Conservation (phyloP, 176 grass and related monocot genomes). For the Hyparrhenia diplandra region DNA sequence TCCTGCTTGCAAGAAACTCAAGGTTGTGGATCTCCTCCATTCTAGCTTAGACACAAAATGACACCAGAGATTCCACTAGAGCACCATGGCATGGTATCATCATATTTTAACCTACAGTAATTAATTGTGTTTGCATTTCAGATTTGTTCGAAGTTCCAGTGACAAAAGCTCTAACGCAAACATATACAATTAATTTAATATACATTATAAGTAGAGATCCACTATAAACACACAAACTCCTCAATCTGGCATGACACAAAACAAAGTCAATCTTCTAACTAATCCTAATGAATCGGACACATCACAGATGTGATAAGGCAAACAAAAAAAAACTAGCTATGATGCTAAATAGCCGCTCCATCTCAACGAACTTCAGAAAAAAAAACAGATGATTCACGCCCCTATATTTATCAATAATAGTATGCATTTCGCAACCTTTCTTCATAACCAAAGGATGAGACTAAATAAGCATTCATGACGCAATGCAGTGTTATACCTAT, state of each 20-base stretch:
- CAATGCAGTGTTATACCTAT: background rate
- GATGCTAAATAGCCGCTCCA: background rate
- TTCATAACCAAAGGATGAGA: background rate
- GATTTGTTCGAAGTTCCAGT: background rate
- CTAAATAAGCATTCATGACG: background rate
- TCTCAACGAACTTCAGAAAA: background rate
- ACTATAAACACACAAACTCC: background rate
- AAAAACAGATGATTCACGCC: background rate
- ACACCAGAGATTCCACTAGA: background rate
- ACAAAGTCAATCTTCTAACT: background rate
- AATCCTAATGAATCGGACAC: slow-evolving; percentile 3
- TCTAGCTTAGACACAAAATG: background rate
- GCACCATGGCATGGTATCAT: background rate
- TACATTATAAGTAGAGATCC: background rate
- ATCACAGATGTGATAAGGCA: background rate
- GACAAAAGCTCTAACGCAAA: background rate
- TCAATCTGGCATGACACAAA: background rate
- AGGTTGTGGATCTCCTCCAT: too few species aligned
- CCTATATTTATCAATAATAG: background rate
- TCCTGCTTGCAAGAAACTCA: too few species aligned
- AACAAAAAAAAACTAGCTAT: background rate
- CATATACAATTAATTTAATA: too few species aligned
- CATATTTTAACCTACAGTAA: background rate
- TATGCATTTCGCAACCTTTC: background rate
- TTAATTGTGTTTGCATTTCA: background rate